Conservation (phyloP, 495 filamentous ascomycete species). For the Copromyces sp. region DNA sequence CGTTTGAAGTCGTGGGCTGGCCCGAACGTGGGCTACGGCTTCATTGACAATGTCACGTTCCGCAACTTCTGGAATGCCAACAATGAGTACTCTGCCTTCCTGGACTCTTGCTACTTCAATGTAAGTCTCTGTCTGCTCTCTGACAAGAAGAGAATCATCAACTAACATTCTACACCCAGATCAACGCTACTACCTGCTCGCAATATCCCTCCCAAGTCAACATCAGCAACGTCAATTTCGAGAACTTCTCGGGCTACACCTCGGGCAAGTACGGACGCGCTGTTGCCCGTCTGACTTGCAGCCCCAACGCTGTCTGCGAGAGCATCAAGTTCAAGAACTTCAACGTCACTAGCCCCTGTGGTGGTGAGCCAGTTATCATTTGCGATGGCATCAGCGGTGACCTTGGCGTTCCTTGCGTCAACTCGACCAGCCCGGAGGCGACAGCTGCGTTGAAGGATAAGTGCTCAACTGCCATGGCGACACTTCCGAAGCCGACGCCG, state of each 20-base stretch:
- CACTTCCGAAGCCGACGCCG: slow-evolving; percentile 12
- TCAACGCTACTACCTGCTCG: slow-evolving; percentile 33
- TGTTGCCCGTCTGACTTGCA: slow-evolving; percentile 42
- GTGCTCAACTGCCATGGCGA: slow-evolving; percentile 15
- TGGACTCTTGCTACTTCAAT: slow-evolving; percentile 51
- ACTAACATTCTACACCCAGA: slow-evolving; percentile 1
- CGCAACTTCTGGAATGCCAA: slow-evolving; percentile 46
- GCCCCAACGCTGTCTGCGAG: slow-evolving; percentile 40
- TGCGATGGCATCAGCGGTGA: slow-evolving; percentile 44
- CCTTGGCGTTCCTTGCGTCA: slow-evolving; percentile 38
- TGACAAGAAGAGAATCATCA: not conserved
- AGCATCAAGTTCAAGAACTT: slow-evolving; percentile 42
- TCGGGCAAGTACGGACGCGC: slow-evolving; percentile 40
- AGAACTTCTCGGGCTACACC: slow-evolving; percentile 45
- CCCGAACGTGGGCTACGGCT: slow-evolving; percentile 42
- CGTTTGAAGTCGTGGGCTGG: slow-evolving; percentile 49
- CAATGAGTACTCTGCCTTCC: slow-evolving; percentile 42
- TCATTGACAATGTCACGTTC: slow-evolving; percentile 50
- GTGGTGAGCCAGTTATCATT: slow-evolving; percentile 34
- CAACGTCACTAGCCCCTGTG: slow-evolving; percentile 38
- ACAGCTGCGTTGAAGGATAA: slow-evolving; percentile 16
- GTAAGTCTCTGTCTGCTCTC: slow-evolving; percentile 25
- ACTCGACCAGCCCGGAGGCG: slow-evolving; percentile 18
- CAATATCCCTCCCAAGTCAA: slow-evolving; percentile 43
- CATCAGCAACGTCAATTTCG: slow-evolving; percentile 44